A percentile compares a stretch with the other conserved stretches of the same genome.
Evolutionary conservation across 345 rosid species (phyloP).

Genomic region (Linum trigynum): DNA sequence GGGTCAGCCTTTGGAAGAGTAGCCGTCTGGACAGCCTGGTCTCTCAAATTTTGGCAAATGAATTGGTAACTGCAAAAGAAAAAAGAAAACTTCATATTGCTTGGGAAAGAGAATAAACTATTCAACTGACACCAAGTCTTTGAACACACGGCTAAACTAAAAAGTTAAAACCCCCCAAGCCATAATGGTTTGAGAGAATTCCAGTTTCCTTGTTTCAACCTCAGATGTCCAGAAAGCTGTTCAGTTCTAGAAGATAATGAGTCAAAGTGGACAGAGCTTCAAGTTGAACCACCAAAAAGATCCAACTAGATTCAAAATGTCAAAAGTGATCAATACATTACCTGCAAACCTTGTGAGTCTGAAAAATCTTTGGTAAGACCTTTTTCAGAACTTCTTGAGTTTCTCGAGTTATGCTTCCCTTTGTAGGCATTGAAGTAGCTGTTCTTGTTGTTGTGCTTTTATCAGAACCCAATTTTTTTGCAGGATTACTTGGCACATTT

Average conservation of each 20-base stretch:
- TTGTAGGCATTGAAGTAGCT: conserved; percentile 20
- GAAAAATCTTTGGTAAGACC: conserved; percentile 64
- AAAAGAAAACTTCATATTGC: background rate
- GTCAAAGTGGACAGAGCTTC: background rate
- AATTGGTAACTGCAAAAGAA: conserved; percentile 44
- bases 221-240: too few relatives aligned
- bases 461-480: conserved; percentile 27
- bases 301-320: background rate
- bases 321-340: conserved; percentile 16
- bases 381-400: conserved; percentile 52
- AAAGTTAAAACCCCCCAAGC: background rate
- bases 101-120: background rate
- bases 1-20: conserved; percentile 61
- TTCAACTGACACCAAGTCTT: background rate
- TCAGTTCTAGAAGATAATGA: too few relatives aligned
- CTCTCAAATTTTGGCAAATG: conserved; percentile 55
- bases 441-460: conserved; percentile 24
- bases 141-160: too few relatives aligned
- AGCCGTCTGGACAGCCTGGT: conserved; percentile 51
- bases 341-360: conserved; percentile 86
- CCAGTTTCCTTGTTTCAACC: background rate
- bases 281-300: background rate
- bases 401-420: conserved; percentile 46
- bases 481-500: conserved; percentile 21
- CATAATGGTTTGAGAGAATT: background rate